phyloP scores from a whole-genome alignment of 768 basidiomycete species.

The Zangia roseola region DNA sequence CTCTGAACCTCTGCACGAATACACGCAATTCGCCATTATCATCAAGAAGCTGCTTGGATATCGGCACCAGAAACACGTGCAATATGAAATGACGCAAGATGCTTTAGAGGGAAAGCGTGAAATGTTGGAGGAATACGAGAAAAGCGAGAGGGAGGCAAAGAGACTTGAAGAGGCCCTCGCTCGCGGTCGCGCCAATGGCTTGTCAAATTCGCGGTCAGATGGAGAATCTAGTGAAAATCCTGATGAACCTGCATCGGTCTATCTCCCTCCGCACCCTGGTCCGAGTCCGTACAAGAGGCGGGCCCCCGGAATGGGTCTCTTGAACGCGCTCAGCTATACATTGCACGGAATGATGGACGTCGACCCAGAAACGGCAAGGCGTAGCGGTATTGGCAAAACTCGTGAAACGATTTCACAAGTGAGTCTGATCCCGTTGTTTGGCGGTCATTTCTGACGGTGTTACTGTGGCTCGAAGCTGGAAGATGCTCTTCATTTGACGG shows the following conservation, averaged over 20 bases:
- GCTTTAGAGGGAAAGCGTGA: slow-evolving; percentile 80
- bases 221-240: slow-evolving; percentile 35
- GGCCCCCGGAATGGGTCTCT: slow-evolving; percentile 78
- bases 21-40: slow-evolving; percentile 89
- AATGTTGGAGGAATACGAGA: slow-evolving; percentile 85
- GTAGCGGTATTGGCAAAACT: slow-evolving; percentile 92
- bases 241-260: slow-evolving; percentile 46
- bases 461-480: slow-evolving; percentile 64
- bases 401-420: slow-evolving; percentile 95
- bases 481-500: slow-evolving; percentile 88
- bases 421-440: slow-evolving; percentile 19
- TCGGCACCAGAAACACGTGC: slow-evolving; percentile 97
- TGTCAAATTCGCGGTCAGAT: slow-evolving; percentile 23
- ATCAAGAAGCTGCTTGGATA: slow-evolving; percentile 94
- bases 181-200: slow-evolving; percentile 44
- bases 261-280: slow-evolving; percentile 78
- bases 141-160: slow-evolving; percentile 87
- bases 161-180: slow-evolving; percentile 86
- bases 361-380: slow-evolving; percentile 92
- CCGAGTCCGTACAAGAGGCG: slow-evolving; percentile 63
- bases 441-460: slow-evolving; percentile 14
- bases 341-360: slow-evolving; percentile 98
- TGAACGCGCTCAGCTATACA: slow-evolving; percentile 92
- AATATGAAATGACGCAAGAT: slow-evolving; percentile 97
- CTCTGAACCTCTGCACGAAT: slow-evolving; percentile 95